These are phyloP conservation scores for Tetrahymena elliotti DNA, from an alignment of 73 alveolate species.

Conservation along the genomic window DNA sequence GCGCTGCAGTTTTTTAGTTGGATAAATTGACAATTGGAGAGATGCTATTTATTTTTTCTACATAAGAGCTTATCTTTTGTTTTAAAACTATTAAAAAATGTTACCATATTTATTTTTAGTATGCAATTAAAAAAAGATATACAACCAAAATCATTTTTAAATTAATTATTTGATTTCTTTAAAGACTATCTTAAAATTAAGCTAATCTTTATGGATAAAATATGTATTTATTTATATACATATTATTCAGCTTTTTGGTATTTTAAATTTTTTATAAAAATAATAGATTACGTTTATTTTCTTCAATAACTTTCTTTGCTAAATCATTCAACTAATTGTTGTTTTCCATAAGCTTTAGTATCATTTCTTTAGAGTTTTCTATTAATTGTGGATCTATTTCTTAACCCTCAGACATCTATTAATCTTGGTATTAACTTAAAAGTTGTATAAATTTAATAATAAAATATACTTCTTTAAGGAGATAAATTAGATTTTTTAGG, in stretches of 20 bases:
- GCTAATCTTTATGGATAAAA: too few relatives aligned
- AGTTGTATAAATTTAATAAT: too few relatives aligned
- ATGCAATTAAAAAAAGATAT: neutral
- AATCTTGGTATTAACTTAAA: neutral
- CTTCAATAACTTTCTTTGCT: neutral
- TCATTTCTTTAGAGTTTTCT: neutral
- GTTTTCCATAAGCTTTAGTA: neutral
- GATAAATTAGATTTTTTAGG: neutral
- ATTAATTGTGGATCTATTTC: neutral
- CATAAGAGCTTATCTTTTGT: neutral
- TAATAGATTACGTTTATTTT: neutral
- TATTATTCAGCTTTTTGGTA: too few relatives aligned
- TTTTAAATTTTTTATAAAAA: too few relatives aligned
- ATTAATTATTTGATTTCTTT: too few relatives aligned
- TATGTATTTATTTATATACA: too few relatives aligned
- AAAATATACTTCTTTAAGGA: neutral
- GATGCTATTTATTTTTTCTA: neutral
- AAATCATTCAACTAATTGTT: neutral
- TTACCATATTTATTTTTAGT: neutral
- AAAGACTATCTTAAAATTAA: too few relatives aligned
- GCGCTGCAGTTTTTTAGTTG: neutral
- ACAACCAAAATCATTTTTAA: too few relatives aligned
- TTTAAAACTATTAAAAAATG: neutral
- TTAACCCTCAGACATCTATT: neutral
- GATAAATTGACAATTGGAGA: neutral